Base-by-base conservation (phyloP, 352 stramenopile species). In the Globisporangium paroecandrum region DNA sequence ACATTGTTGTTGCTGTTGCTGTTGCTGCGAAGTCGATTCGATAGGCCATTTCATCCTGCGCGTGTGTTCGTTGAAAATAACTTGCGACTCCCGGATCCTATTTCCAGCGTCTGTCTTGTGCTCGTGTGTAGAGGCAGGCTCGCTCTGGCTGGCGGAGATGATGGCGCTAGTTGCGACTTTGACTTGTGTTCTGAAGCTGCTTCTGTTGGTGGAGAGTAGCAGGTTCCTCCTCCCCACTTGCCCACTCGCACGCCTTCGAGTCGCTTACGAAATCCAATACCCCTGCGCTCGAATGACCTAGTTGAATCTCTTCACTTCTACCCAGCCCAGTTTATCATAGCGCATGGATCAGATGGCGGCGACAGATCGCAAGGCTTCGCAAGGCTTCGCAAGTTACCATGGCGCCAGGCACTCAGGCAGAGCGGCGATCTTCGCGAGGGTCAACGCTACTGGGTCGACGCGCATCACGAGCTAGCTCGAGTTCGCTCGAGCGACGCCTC, bases 321-420 rank as follows among this genome's bases (percentile, higher is more conserved):
- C 22, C 1, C 25, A 58, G 22, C 15, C 13, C 53, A 38, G 1
- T 38, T 29, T 25, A 58, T 15, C 13, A 18, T 22, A 46, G 18
- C 15, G 25, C 41, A 64, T 64, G 64, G 64, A 69, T 27, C 55
- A 34, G n/a, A 62, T 58, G 24, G 24, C 51, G 32, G 8, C 25
- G n/a, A 10, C 15, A 49, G 51, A 58, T 9, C 51, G 58, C 18
- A 71, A 59, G 41, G 25, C 62, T 12, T 9, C 51, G 58, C 18
- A 71, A 59, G 41, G 25, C 62, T 12, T 72, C 73, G 46, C 38
- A 58, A 13, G 60, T 70, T 10, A 76, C 47, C 32, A 70, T 73
- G 25, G 43, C 72, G 3, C 51, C 69, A 18, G 61, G 66, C 29
- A 49, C 46, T 8, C 10, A 15, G 8, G 20, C 1, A 12, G 59